Conservation (phyloP, 164 flowering plant species). For the Aristolochia contorta region DNA sequence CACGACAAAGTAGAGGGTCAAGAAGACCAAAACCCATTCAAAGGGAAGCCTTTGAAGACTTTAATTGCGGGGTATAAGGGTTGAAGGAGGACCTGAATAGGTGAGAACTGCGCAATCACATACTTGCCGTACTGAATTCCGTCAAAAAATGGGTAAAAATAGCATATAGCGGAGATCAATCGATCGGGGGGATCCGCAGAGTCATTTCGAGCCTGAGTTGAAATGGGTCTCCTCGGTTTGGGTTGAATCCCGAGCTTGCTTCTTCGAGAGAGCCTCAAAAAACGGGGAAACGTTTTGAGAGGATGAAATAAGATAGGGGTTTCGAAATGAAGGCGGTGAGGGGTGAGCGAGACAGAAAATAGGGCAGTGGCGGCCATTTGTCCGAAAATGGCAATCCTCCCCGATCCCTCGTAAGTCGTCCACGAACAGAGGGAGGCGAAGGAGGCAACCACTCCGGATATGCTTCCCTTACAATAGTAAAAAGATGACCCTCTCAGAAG, state of each 20-base stretch:
- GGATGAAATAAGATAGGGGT: too few species aligned
- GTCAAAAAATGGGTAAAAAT: constrained; percentile 94
- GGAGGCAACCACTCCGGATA: too few species aligned
- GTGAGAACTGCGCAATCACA: constrained; percentile 64
- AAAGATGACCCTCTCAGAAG: too few species aligned
- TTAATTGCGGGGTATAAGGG: constrained; percentile 75
- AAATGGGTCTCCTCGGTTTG: background rate
- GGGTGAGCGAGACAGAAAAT: too few species aligned
- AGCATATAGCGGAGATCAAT: constrained; percentile 69
- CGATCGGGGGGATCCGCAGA: constrained; percentile 64
- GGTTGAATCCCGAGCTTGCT: background rate
- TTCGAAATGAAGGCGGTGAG: too few species aligned
- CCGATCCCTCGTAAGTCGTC: too few species aligned
- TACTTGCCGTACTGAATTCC: constrained; percentile 88
- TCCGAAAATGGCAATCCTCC: too few species aligned
- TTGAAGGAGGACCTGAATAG: constrained; percentile 53
- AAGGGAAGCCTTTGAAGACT: constrained; percentile 82
- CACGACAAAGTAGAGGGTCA: constrained; percentile 78
- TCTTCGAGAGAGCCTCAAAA: too few species aligned
- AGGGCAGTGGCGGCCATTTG: too few species aligned
- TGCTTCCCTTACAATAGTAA: too few species aligned
- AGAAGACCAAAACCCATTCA: constrained; percentile 81
- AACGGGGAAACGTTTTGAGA: too few species aligned
- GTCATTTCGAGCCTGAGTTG: constrained; percentile 32
- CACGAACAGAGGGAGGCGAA: too few species aligned